Base-by-base conservation (phyloP, 768 basidiomycete genomes). In the Xerocomus brunneocitrinus region DNA sequence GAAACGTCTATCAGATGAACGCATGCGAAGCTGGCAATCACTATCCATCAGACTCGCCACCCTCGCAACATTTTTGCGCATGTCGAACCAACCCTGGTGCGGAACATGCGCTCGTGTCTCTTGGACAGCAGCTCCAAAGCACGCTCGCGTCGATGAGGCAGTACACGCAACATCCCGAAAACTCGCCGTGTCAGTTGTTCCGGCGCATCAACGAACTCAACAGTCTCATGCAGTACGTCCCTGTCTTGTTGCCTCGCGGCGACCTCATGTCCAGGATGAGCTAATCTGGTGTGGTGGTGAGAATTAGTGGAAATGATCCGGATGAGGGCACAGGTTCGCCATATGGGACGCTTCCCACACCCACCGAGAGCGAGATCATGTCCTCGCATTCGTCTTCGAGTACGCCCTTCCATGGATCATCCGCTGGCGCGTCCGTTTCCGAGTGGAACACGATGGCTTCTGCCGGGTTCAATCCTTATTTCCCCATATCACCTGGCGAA, bases 401-500 rank as follows among this genome's bases (percentile, higher is more conserved):
- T 38, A 72, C 70, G 56, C 70, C 70, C 53, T 73, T 73, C 72
- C 73, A 67, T 68, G 69, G 58, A 65, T 67, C 73, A 58, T 67
- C 67, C 55, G 78, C 73, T 65, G 78, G 79, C 61, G 76, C 69
- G 53, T 60, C 80, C 51, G 78, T 79, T 38, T 78, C 82, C 58
- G 79, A 85, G 68, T 85, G 84, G 85, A 79, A 75, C 58, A 73
- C 78, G 53, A 73, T 84, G 65, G 61, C 73, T 35, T 73, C 78
- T 24, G 62, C 79, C 28, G 78, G 79, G 31, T 87, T 84, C 69
- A 85, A 83, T 50, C 75, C 86, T 5, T 88, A 88, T 68, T 88
- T 88, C 64, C 80, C 85, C 32, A 73, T 83, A 55, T 70, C 77
- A 40, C 63, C 71, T 47, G 80, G 76, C 59, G 80, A 83, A 48